phyloP scores from a whole-genome alignment of 176 grass and related monocot genomes.

The Triticum aestivum region DNA sequence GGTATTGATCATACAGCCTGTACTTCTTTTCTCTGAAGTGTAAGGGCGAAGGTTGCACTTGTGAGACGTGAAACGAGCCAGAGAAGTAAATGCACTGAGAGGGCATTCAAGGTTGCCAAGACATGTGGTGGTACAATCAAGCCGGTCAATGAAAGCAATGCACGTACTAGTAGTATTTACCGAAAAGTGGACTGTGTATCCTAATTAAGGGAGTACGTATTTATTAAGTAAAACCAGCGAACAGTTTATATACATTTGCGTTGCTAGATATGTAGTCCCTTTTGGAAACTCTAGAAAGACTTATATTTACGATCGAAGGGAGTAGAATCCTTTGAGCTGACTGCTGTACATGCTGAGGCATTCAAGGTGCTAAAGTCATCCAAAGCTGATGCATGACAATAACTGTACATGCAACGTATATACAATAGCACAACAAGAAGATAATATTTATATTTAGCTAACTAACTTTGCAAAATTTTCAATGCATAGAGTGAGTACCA shows the following conservation, averaged over 20 bases:
- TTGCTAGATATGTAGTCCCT: constrained; percentile 8
- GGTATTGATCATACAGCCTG: constrained; percentile 12
- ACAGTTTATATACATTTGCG: constrained; percentile 39
- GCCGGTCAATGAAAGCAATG: constrained; percentile 18
- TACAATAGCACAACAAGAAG: no score
- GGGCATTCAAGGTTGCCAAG: constrained; percentile 37
- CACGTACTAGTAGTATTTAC: no score
- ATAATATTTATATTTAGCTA: no score
- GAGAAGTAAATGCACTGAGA: constrained; percentile 32
- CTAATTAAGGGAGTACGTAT: not conserved
- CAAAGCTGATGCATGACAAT: not conserved
- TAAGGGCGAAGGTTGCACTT: constrained; percentile 6
- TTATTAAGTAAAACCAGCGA: constrained; percentile 10
- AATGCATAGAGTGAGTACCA: no score
- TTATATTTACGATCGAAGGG: no score
- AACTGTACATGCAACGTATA: no score
- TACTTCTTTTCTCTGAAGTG: not conserved
- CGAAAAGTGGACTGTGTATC: no score
- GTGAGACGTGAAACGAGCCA: constrained; percentile 16
- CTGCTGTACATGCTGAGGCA: constrained; percentile 28
- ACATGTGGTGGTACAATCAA: constrained; percentile 11
- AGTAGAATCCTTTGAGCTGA: constrained; percentile 18
- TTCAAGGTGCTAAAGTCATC: constrained; percentile 39
- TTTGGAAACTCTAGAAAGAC: no score
- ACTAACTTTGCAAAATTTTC: no score